Percentiles rank a stretch among this genome's conserved stretches.
phyloP scores from a whole-genome alignment of 2,329 filamentous ascomycete species.

The Didymella keratinophila region DNA sequence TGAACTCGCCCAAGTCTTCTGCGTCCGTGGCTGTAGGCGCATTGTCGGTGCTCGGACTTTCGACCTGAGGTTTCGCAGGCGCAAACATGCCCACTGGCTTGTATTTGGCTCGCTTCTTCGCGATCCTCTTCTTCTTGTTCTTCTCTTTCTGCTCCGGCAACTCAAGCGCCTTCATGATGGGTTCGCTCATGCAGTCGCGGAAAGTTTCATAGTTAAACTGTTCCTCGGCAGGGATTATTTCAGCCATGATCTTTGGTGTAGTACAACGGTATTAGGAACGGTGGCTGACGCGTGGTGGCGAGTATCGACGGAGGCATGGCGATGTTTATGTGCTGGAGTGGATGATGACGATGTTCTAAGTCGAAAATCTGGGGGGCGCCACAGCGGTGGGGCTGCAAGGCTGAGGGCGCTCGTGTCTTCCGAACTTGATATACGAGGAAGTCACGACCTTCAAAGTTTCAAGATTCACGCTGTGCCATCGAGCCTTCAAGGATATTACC shows the following conservation, averaged over 20 bases:
- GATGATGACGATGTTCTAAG: constrained; percentile 33
- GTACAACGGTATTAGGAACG: too few species aligned
- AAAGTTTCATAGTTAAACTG: constrained; percentile 71
- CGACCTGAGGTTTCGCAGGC: constrained; percentile 8
- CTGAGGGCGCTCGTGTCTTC: constrained; percentile 27
- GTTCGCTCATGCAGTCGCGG: constrained; percentile 75
- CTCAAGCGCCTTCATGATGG: constrained; percentile 69
- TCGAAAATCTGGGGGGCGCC: constrained; percentile 28
- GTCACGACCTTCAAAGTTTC: background rate
- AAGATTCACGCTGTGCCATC: too few species aligned
- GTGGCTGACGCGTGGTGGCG: constrained; percentile 11
- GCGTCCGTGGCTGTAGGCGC: constrained; percentile 52
- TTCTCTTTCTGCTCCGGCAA: constrained; percentile 53
- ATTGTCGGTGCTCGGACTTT: constrained; percentile 1
- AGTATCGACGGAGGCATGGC: constrained; percentile 20
- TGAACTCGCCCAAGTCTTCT: constrained; percentile 80
- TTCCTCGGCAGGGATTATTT: constrained; percentile 48
- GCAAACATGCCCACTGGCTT: constrained; percentile 24
- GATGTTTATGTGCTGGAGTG: constrained; percentile 24
- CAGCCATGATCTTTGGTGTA: constrained; percentile 34
- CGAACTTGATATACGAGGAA: constrained; percentile 4
- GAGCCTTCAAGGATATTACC: too few species aligned
- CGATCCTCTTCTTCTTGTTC: constrained; percentile 54
- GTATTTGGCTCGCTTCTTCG: constrained; percentile 44
- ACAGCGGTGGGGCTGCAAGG: constrained; percentile 21